phyloP scores from a whole-genome alignment of 306 rosid genomes.

The Quercus glauca region DNA sequence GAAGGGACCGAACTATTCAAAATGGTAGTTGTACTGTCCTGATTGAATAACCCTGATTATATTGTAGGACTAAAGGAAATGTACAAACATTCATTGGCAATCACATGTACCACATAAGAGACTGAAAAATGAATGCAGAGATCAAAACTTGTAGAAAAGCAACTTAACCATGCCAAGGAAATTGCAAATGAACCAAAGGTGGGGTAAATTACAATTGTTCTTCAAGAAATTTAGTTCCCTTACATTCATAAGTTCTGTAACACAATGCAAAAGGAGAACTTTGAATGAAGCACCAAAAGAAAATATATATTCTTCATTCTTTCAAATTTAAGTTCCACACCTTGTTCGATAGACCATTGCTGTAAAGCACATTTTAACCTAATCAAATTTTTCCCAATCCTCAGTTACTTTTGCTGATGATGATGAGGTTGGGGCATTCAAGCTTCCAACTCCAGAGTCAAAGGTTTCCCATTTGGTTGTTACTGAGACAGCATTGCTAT shows the following conservation, averaged over 20 bases:
- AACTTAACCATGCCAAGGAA: background rate
- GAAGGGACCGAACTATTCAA: constrained; percentile 1
- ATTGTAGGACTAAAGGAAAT: background rate
- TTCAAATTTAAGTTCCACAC: background rate
- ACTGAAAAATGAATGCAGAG: background rate
- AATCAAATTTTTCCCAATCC: constrained; percentile 51
- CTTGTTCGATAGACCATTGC: background rate
- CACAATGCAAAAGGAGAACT: constrained; percentile 17
- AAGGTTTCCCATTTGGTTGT: constrained; percentile 65
- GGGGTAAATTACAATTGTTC: too few relatives aligned
- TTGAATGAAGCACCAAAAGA: constrained; percentile 7
- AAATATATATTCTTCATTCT: constrained; percentile 23
- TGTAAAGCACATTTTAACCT: constrained; percentile 22
- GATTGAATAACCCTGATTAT: background rate
- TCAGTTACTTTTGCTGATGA: constrained; percentile 44
- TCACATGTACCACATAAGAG: background rate
- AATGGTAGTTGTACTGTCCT: background rate
- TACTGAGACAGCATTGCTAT: constrained; percentile 53
- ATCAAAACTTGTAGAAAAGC: background rate
- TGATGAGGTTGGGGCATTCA: constrained; percentile 49
- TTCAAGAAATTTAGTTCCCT: too few relatives aligned
- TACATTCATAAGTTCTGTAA: background rate
- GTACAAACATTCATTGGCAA: background rate
- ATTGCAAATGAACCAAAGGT: too few relatives aligned
- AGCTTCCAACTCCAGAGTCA: constrained; percentile 64